Evolutionary conservation across 805 yeast species (phyloP), one percentile per base, ranked within the genome.

Genomic region (Schwanniomyces polymorphus): DNA sequence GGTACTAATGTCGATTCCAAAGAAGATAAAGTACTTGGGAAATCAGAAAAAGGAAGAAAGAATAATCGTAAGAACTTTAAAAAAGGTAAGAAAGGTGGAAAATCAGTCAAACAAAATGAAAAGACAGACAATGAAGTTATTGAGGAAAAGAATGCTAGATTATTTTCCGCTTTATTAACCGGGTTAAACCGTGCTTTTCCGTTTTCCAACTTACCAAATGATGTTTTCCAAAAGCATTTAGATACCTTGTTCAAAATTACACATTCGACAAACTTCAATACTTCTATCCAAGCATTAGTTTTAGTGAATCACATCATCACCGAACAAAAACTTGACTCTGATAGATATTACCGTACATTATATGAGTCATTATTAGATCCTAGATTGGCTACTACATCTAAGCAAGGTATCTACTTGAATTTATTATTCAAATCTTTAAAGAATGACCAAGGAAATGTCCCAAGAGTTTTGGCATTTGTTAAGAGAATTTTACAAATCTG

Each of bases 151-250:
- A 87, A 85, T 58, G 79, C 95, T 38, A 88, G 88, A 59, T 69
- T 92, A 56, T 89, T 92, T 57, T 84, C 97, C 26, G 97, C 97
- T 12, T 78, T 94, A 47, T 79, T 94, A 54, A 90, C 99, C 1
- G 99, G 99, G 56, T 80, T 94, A 48, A 94, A 94, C 65, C 87
- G 99, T 70, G 91, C 98, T 0, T 92, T 89, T 76, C 98, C 98
- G 46, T 94, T 88, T 64, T 84, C 96, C 2, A 78, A 82, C 52
- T 73, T 94, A 45, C 84, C 90, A 14, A 78, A 82, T 33, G 84
- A 85, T 26, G 79, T 81, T 6, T 89, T 85, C 60, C 81, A 82
- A 53, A 74, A 79, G 50, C 97, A 94, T 68, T 74, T 92, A 60
- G 86, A 89, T 60, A 85, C 96, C 0, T 72, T 94, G 47, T 94